These are phyloP conservation scores for Cystobasidiaceae sp. DNA, from an alignment of 1,284 basidiomycete genomes.

Conservation along the genomic window DNA sequence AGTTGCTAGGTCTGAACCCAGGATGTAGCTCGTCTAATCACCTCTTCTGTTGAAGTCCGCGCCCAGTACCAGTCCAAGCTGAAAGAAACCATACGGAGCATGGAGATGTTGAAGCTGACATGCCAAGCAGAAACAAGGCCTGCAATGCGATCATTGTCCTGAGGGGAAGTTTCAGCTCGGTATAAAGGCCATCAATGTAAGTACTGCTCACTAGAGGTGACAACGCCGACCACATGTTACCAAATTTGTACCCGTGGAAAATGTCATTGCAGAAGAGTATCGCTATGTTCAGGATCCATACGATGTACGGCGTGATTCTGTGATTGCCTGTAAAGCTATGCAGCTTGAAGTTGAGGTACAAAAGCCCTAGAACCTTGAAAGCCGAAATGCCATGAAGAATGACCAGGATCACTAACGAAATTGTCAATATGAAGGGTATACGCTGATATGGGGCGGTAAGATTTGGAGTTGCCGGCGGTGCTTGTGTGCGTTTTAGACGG, in stretches of 20 bases:
- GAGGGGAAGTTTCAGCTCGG: not conserved
- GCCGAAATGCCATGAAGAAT: conserved; percentile 81
- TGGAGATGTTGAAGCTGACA: conserved; percentile 92
- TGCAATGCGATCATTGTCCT: conserved; percentile 56
- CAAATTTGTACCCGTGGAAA: conserved; percentile 69
- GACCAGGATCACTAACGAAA: conserved; percentile 64
- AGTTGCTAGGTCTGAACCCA: conserved; percentile 38
- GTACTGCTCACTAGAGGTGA: not conserved
- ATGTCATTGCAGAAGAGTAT: conserved; percentile 74
- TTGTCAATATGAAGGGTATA: conserved; percentile 51
- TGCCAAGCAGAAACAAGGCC: conserved; percentile 85
- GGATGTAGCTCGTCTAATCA: not conserved
- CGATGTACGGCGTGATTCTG: conserved; percentile 53
- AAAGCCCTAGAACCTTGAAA: conserved; percentile 70
- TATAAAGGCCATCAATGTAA: not conserved
- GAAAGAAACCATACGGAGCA: conserved; percentile 89
- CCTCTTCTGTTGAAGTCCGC: conserved; percentile 24
- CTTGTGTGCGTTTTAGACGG: conserved; percentile 57
- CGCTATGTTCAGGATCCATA: conserved; percentile 70
- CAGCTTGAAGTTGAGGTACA: conserved; percentile 66
- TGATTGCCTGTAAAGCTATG: conserved; percentile 53
- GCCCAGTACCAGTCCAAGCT: conserved; percentile 90
- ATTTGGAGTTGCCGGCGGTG: conserved; percentile 35
- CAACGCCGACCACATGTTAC: conserved; percentile 55
- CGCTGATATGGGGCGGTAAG: not conserved